These are phyloP conservation scores for Mycosphaerelloides madeirae DNA, from an alignment of 2,329 filamentous ascomycete species.

Conservation along the genomic window DNA sequence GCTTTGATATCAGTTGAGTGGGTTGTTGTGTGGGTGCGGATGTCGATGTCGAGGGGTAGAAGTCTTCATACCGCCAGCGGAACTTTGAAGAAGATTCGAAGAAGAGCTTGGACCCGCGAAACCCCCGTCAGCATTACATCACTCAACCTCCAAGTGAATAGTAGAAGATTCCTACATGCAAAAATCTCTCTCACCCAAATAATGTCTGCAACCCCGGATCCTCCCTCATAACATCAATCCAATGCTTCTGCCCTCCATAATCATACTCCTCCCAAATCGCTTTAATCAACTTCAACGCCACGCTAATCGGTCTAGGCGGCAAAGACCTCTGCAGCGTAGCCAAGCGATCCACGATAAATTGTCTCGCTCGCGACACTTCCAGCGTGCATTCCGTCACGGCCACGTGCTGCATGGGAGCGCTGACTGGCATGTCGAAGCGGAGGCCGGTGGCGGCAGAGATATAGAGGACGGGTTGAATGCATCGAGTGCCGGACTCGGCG, in stretches of 20 bases:
- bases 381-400: neutral
- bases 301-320: neutral
- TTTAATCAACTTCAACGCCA: neutral
- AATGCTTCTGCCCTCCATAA: neutral
- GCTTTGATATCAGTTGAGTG: no score
- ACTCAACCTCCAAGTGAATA: no score
- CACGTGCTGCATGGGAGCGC: neutral
- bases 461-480: constrained; percentile 12
- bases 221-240: constrained; percentile 1
- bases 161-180: no score
- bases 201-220: neutral
- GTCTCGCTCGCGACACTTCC: neutral
- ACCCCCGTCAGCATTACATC: no score
- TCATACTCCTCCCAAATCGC: constrained; percentile 2
- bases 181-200: neutral
- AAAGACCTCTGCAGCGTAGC: neutral
- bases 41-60: no score
- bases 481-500: constrained; percentile 9
- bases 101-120: no score
- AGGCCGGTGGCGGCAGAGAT: constrained; percentile 9
- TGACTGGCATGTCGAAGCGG: neutral
- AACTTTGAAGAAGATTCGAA: no score
- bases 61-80: no score
- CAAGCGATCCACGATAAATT: neutral
- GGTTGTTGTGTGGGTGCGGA: no score